Evolutionary conservation across 2,329 filamentous ascomycete species (phyloP).

Genomic region (Zasmidium cellare): DNA sequence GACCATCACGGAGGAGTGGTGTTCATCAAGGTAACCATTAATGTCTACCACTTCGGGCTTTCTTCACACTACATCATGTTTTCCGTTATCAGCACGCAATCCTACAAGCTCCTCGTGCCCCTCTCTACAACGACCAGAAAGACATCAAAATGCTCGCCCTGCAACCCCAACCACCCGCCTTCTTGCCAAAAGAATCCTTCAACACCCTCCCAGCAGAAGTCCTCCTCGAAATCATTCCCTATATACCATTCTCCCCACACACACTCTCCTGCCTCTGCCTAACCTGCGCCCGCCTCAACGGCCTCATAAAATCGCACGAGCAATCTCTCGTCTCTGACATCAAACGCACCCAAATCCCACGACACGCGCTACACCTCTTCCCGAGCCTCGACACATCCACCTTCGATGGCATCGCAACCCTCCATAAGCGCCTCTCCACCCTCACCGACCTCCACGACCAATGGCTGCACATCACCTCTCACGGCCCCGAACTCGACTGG

Average conservation of each 20-base stretch:
- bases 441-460: conserved; percentile 27
- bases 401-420: conserved; percentile 22
- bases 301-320: conserved; percentile 31
- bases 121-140: not conserved
- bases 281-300: conserved; percentile 28
- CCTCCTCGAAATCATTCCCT: conserved; percentile 34
- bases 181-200: conserved; percentile 1
- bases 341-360: conserved; percentile 16
- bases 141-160: conserved; percentile 4
- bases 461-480: conserved; percentile 30
- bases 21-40: conserved; percentile 3
- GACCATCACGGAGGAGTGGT: not conserved
- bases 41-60: not conserved
- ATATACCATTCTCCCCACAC: conserved; percentile 30
- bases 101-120: not conserved
- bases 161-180: not conserved
- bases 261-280: conserved; percentile 26
- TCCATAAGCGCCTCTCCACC: conserved; percentile 23
- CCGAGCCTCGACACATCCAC: conserved; percentile 23
- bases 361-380: conserved; percentile 21
- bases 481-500: conserved; percentile 32
- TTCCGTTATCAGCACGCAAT: not conserved
- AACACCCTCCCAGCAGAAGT: conserved; percentile 29
- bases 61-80: not conserved
- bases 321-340: conserved; percentile 29